phyloP scores from a whole-genome alignment of 192 early-diverging fungal species.

The Physocladia obscura region DNA sequence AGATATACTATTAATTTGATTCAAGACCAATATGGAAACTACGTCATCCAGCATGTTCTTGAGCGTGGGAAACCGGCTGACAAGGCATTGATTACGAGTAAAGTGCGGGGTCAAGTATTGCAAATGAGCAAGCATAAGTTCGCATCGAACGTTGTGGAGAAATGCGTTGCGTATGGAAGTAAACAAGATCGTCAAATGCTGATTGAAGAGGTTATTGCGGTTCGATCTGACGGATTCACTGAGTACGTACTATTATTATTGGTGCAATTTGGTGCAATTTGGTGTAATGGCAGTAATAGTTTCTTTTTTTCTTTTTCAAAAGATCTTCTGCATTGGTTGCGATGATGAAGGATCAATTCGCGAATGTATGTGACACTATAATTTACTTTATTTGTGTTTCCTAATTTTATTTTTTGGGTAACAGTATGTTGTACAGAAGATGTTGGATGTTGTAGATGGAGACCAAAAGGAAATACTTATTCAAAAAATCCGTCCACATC shows the following conservation, averaged over 20 bases:
- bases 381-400: not conserved
- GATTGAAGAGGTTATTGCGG: slow-evolving; percentile 89
- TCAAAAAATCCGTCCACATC: slow-evolving; percentile 87
- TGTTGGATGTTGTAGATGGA: slow-evolving; percentile 95
- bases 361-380: slow-evolving; percentile 54
- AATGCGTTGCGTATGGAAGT: slow-evolving; percentile 93
- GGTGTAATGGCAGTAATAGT: no score
- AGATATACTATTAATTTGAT: slow-evolving; percentile 87
- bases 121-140: slow-evolving; percentile 98
- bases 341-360: slow-evolving; percentile 99
- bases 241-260: not conserved
- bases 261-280: no score
- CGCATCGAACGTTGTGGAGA: slow-evolving; percentile 98
- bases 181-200: slow-evolving; percentile 79
- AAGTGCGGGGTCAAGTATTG: slow-evolving; percentile 89
- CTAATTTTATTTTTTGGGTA: not conserved
- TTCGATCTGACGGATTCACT: slow-evolving; percentile 78
- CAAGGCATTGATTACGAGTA: slow-evolving; percentile 82
- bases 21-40: slow-evolving; percentile 99
- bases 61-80: slow-evolving; percentile 88
- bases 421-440: slow-evolving; percentile 95
- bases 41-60: slow-evolving; percentile 92
- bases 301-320: not conserved
- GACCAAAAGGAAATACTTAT: slow-evolving; percentile 87
- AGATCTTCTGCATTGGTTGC: slow-evolving; percentile 79